phyloP scores from a whole-genome alignment of 805 yeast species.

The Barnettozyma pratensis region DNA sequence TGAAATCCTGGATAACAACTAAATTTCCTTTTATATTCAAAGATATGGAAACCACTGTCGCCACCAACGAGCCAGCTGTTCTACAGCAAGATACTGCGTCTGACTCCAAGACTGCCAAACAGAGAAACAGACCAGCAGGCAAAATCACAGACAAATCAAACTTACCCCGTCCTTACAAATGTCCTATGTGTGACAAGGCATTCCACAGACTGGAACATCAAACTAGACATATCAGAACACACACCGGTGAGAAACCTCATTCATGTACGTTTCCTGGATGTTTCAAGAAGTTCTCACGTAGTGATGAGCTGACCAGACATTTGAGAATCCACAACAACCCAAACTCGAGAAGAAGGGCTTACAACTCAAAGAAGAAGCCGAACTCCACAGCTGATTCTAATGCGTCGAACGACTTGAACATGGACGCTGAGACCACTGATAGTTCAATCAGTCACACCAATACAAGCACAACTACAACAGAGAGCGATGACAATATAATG shows the following conservation, averaged over 20 bases:
- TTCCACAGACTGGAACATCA: constrained; percentile 75
- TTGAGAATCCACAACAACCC: constrained; percentile 70
- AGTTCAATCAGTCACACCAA: not conserved
- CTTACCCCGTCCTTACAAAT: constrained; percentile 55
- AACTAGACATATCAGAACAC: constrained; percentile 74
- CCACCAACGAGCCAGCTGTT: not conserved
- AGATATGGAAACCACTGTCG: not conserved
- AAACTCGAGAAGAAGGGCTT: constrained; percentile 56
- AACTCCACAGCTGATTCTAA: constrained; percentile 1
- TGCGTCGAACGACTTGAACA: not conserved
- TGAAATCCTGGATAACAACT: no score
- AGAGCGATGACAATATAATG: not conserved
- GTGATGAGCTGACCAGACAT: constrained; percentile 74
- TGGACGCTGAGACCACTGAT: not conserved
- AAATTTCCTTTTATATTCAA: no score
- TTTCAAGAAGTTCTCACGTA: constrained; percentile 58
- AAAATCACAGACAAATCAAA: constrained; percentile 18
- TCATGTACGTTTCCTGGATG: constrained; percentile 71
- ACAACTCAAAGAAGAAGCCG: constrained; percentile 32
- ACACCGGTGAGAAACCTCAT: constrained; percentile 80
- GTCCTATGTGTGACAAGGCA: constrained; percentile 70
- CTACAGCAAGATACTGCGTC: not conserved
- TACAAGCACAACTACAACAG: not conserved
- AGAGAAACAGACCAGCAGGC: not conserved
- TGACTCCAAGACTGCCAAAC: constrained; percentile 3